Conservation (phyloP, 2,329 filamentous ascomycete genomes). For the Cryphonectria carpinicola region DNA sequence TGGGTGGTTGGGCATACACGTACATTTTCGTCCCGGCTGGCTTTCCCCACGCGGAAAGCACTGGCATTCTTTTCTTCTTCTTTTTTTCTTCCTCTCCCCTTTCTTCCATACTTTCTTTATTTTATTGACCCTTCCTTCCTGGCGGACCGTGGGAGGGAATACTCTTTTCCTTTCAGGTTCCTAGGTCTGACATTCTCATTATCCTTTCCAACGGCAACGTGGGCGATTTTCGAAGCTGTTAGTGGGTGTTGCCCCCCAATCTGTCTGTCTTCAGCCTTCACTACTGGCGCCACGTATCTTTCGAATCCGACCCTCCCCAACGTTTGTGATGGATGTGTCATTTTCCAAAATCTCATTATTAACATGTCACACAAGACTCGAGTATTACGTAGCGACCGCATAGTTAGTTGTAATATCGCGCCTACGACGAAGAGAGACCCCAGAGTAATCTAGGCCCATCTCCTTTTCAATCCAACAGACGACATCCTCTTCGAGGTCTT, state of each 20-base stretch:
- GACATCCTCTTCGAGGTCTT: background rate
- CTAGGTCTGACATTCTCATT: too few species aligned
- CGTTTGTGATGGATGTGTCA: background rate
- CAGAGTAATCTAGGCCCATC: background rate
- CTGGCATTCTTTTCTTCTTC: background rate
- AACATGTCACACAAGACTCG: background rate
- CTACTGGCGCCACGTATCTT: background rate
- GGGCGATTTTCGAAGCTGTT: background rate
- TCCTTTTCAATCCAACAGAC: background rate
- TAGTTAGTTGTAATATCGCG: background rate
- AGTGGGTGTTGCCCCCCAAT: background rate
- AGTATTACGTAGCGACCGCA: background rate
- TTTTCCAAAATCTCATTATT: background rate
- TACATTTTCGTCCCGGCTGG: background rate
- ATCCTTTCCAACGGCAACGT: too few species aligned
- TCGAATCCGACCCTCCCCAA: background rate
- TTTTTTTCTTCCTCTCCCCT: background rate
- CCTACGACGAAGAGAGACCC: background rate
- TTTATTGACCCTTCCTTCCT: background rate
- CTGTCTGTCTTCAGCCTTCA: background rate
- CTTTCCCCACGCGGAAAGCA: background rate
- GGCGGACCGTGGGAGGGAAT: too few species aligned
- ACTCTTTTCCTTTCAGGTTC: too few species aligned
- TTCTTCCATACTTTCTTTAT: background rate
- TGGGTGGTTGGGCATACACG: background rate